Evolutionary conservation across 2,329 filamentous ascomycete genomes (phyloP), one percentile per base, ranked within the genome.

Genomic region (Pseudocercospora musae): DNA sequence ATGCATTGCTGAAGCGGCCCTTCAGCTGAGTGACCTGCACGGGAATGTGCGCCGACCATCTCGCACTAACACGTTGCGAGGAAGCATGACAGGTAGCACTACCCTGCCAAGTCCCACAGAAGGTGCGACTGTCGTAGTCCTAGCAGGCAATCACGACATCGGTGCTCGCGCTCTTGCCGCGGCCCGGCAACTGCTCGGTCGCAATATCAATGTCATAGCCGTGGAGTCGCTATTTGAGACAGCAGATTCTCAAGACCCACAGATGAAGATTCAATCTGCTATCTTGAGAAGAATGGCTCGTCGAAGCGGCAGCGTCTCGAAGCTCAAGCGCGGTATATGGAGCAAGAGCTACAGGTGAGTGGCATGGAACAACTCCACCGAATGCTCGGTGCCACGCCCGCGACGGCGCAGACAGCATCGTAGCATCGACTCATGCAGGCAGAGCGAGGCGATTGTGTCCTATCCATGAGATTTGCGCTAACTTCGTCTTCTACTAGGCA

Each of bases 111-210:
- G 80, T 54, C 78, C 81, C 40, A 77, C 49, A 27, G 63, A 65
- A 27, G 58, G 59, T 5, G 83, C 84, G 0, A 84, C 86, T 6
- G 81, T 89, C 55, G 87, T 96, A 21, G 86, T 98, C 6, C 82
- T 98, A n/a, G 93, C 91, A 0, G 94, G 95, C n/a, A 98, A 97
- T 75, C 94, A 96, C 76, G 92, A 92, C 68, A 92, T 89, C 0
- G 93, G 94, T 42, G 88, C 91, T 40, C 85, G 94, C 62, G 92
- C 92, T 2, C 83, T 98, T 58, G 90, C 92, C 13, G 92, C 92
- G 3, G 92, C 89, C 27, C 87, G 95, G 4, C 93, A 98, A 74
- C 84, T 98, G 8, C 87, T 91, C 57, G 94, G 93, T 72, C 90
- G 93, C 66, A 90, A 90, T 20, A 81, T 91, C 59, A 89, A 91